Evolutionary conservation across 805 yeast genomes (phyloP).

Genomic region (Wickerhamiella shivajii): DNA sequence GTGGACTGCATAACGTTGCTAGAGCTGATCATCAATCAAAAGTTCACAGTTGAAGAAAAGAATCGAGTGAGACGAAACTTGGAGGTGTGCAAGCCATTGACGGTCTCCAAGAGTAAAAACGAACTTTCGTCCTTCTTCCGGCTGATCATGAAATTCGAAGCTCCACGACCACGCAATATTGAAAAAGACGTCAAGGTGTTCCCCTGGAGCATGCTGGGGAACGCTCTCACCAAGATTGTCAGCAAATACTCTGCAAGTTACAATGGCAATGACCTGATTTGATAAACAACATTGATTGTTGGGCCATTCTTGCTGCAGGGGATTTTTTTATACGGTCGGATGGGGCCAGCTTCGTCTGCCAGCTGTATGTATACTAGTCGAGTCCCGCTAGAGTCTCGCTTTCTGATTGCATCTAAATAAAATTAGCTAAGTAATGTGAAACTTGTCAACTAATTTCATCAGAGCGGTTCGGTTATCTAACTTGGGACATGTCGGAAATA

Average conservation of each 20-base stretch:
- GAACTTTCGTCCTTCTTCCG: constrained; percentile 29
- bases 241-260: constrained; percentile 35
- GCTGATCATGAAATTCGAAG: constrained; percentile 43
- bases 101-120: constrained; percentile 36
- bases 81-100: constrained; percentile 46
- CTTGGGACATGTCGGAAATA: too few relatives aligned
- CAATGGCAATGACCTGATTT: constrained; percentile 2
- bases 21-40: constrained; percentile 39
- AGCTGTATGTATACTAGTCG: too few relatives aligned
- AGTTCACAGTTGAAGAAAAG: constrained; percentile 53
- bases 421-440: too few relatives aligned
- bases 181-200: constrained; percentile 60
- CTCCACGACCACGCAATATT: constrained; percentile 54
- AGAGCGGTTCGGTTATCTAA: too few relatives aligned
- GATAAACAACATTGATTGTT: too few relatives aligned
- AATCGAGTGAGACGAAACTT: constrained; percentile 53
- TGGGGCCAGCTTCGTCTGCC: too few relatives aligned
- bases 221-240: constrained; percentile 42
- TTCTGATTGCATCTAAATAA: too few relatives aligned
- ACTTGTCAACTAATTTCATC: too few relatives aligned
- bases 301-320: too few relatives aligned
- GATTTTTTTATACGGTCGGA: too few relatives aligned
- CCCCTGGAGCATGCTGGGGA: constrained; percentile 38
- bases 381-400: too few relatives aligned
- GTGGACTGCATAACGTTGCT: constrained; percentile 47